Base-by-base conservation (phyloP, 371 early-diverging fungal species). In the Dentiscutata heterogama region DNA sequence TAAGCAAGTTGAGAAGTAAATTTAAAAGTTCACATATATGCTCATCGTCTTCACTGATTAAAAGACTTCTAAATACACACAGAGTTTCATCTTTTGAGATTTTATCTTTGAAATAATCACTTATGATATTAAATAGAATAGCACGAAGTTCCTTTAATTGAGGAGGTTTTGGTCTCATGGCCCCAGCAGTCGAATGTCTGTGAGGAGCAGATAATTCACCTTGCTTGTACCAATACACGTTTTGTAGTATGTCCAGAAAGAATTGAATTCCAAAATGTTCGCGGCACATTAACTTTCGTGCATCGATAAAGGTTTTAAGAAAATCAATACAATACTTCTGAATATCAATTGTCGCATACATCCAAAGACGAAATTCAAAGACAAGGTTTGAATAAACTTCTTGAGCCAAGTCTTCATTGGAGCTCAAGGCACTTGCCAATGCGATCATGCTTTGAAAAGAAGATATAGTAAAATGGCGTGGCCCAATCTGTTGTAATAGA, bases 281-380 rank as follows among this genome's bases (percentile, higher is more conserved):
- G 22, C 88, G 82, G 68, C 83, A 88, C 35, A 82, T 82, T 29
- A 86, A 83, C 29, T 74, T 80, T 29, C 86, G 74, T 7, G 80
- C 81, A 39, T 80, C 84, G 10, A 85, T 39, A 60, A 82, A 83
- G 58, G 83, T 86, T n/a, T 74, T 67, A 14, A 90, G 81, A 56
- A 85, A 88, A 29, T 84, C 73, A 14, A 88, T 67, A 74, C 87
- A 87, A 67, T 90, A 87, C 2, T 83, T 51, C 80, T 90, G 91
- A 10, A 86, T 85, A 7, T 82, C 64, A 29, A 76, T 27, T 10
- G 84, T 60, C 3, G 89, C 76, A 18, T 84, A 72, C 53, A 88
- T 76, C 91, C 91, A 90, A 6, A 90, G 35, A 13, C 88, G 82
- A 56, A 86, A 84, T 35, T 89, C 88, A 64, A 89, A 88, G 20